phyloP scores from a whole-genome alignment of 805 yeast species.

The Kregervanrija fluxuum region DNA sequence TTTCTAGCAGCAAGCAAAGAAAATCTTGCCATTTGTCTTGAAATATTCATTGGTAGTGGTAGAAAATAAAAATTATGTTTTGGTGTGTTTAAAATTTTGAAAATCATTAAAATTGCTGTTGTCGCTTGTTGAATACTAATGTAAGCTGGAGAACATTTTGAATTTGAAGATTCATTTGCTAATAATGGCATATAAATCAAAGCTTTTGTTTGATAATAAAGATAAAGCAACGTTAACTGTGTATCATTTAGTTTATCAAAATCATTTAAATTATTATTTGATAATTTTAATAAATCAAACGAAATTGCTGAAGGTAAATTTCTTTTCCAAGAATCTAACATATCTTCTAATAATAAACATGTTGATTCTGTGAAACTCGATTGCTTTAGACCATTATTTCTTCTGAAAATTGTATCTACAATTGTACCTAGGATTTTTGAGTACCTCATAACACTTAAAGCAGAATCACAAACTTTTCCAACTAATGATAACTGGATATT shows the following conservation, averaged over 20 bases:
- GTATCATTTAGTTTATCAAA: constrained; percentile 32
- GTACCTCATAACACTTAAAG: constrained; percentile 60
- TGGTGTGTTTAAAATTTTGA: constrained; percentile 32
- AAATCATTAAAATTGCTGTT: constrained; percentile 49
- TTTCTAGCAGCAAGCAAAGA: constrained; percentile 65
- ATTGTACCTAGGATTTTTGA: constrained; percentile 68
- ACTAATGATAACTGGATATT: constrained; percentile 54
- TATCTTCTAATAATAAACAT: constrained; percentile 43
- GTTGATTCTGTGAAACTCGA: constrained; percentile 25
- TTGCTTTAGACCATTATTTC: constrained; percentile 32
- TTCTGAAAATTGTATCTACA: constrained; percentile 61
- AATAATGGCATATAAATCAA: constrained; percentile 59
- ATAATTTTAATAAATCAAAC: constrained; percentile 53
- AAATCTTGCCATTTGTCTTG: constrained; percentile 57
- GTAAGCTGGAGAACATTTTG: constrained; percentile 46
- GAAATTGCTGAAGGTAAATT: constrained; percentile 55
- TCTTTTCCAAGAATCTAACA: constrained; percentile 72
- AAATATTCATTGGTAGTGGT: constrained; percentile 58
- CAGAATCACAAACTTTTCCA: constrained; percentile 60
- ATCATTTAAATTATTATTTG: constrained; percentile 39
- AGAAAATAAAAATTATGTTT: constrained; percentile 35
- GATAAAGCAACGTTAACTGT: constrained; percentile 45
- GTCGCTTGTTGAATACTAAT: constrained; percentile 65
- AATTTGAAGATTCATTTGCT: constrained; percentile 34
- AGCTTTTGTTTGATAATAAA: constrained; percentile 57